Conservation (phyloP, 2,329 filamentous ascomycete genomes). For the Aspergillus clavatus region DNA sequence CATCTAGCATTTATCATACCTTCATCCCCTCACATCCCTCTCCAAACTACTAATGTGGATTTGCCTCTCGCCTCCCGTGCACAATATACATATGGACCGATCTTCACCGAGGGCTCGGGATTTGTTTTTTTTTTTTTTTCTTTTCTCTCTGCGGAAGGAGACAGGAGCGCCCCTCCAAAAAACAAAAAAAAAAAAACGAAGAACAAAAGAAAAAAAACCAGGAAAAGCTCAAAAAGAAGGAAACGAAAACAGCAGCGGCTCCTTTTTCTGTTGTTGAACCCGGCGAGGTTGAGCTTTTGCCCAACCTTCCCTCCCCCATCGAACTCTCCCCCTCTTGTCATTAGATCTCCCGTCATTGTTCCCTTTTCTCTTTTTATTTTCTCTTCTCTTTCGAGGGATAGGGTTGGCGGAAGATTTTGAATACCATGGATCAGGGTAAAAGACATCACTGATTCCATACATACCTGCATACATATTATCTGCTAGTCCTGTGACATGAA, state of each 20-base stretch:
- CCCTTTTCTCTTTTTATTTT: background rate
- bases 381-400: background rate
- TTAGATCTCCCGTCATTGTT: slow-evolving; percentile 4
- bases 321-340: too few relatives aligned
- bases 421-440: background rate
- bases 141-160: slow-evolving; percentile 10
- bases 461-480: slow-evolving; percentile 10
- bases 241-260: slow-evolving; percentile 10
- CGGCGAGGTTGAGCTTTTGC: slow-evolving; percentile 2
- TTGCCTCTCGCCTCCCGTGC: slow-evolving; percentile 10
- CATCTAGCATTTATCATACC: slow-evolving; percentile 1
- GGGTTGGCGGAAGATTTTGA: background rate
- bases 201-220: background rate
- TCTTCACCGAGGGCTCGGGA: background rate
- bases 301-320: slow-evolving; percentile 1
- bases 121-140: too few relatives aligned
- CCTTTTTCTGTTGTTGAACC: background rate
- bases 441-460: background rate
- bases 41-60: slow-evolving; percentile 17
- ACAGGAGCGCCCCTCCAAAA: slow-evolving; percentile 9
- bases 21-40: slow-evolving; percentile 1
- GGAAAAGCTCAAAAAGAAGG: slow-evolving; percentile 4
- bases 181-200: slow-evolving; percentile 6
- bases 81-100: background rate
- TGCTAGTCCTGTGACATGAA: slow-evolving; percentile 7